phyloP scores from a whole-genome alignment of 495 filamentous ascomycete genomes.

The Glarea lozoyensis region DNA sequence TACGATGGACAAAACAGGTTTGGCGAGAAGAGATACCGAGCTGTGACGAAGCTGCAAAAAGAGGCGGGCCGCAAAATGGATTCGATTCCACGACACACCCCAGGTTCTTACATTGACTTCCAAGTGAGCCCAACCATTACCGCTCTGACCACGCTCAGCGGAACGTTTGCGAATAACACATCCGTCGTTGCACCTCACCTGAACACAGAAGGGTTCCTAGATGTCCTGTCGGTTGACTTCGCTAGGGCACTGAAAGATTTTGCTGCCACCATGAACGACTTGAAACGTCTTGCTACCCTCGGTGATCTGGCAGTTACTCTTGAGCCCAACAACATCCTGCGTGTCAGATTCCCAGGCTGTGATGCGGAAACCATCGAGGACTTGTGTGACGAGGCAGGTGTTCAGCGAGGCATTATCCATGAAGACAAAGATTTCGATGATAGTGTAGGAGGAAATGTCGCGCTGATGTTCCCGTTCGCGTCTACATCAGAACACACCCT shows the following conservation, averaged over 20 bases:
- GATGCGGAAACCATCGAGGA: slow-evolving; percentile 75
- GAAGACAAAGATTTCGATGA: slow-evolving; percentile 70
- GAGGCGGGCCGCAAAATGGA: slow-evolving; percentile 54
- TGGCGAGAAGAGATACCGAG: slow-evolving; percentile 71
- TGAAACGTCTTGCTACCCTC: slow-evolving; percentile 62
- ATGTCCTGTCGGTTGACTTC: slow-evolving; percentile 81
- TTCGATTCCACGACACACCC: slow-evolving; percentile 40
- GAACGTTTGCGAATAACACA: slow-evolving; percentile 10
- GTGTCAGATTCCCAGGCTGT: slow-evolving; percentile 85
- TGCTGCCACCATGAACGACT: slow-evolving; percentile 67
- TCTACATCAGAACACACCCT: slow-evolving; percentile 47
- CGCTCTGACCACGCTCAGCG: slow-evolving; percentile 55
- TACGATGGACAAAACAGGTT: slow-evolving; percentile 64
- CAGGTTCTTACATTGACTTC: slow-evolving; percentile 81
- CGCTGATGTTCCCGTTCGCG: slow-evolving; percentile 79
- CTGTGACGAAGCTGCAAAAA: slow-evolving; percentile 60
- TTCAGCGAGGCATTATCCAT: slow-evolving; percentile 63
- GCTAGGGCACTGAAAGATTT: slow-evolving; percentile 79
- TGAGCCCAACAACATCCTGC: slow-evolving; percentile 48
- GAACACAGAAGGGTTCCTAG: slow-evolving; percentile 71
- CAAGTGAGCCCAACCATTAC: slow-evolving; percentile 79
- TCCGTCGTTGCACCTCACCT: slow-evolving; percentile 39
- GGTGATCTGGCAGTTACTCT: slow-evolving; percentile 79
- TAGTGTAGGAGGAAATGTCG: slow-evolving; percentile 55
- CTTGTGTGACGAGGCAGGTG: slow-evolving; percentile 78